Evolutionary conservation across 2,329 filamentous ascomycete genomes (phyloP), one percentile per base, ranked within the genome.

Genomic region (Microdochium bolleyi): DNA sequence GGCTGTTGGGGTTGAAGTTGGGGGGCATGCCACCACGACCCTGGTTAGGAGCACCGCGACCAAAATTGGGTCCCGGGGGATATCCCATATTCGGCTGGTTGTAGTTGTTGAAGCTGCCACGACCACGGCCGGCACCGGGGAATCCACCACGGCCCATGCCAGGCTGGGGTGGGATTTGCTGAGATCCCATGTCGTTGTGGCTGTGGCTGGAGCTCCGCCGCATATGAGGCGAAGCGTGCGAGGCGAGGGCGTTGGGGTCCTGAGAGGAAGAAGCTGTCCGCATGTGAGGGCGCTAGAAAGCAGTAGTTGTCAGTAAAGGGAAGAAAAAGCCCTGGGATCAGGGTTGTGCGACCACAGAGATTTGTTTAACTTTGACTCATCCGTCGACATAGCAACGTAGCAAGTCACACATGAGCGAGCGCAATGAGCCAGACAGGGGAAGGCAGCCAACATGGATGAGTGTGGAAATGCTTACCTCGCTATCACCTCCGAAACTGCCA

Each of bases 151-250:
- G 80, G 60, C 77, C 78, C 62, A 83, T 76, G 38, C 78, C 76
- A 48, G 56, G 55, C 49, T 58, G 58, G 41, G 61, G 59, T 55
- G 80, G 78, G 38, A 79, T 79, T 59, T 75, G 75, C 64, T 82
- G 80, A 65, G 79, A 83, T 67, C 78, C 81, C 70, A 85, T 80
- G 58, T 92, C 87, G 66, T 82, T 83, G 68, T 92, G 88, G 58
- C 84, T 79, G 22, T 94, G 90, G 37, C 87, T 87, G 27, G 92
- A 96, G 67, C 92, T 88, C 61, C 90, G 87, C 63, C 92, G 87
- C 62, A 89, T 81, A 70, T 97, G 92, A 58, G 73, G 65, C 48
- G 80, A 82, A n/a, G 83, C 78, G 63, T 87, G 87, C 52, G 82
- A 73, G 55, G 78, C 80, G 61, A 84, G 75, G 55, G 79, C 76